Evolutionary conservation across 192 early-diverging fungal species (phyloP).

Genomic region (Coemansia reversa): DNA sequence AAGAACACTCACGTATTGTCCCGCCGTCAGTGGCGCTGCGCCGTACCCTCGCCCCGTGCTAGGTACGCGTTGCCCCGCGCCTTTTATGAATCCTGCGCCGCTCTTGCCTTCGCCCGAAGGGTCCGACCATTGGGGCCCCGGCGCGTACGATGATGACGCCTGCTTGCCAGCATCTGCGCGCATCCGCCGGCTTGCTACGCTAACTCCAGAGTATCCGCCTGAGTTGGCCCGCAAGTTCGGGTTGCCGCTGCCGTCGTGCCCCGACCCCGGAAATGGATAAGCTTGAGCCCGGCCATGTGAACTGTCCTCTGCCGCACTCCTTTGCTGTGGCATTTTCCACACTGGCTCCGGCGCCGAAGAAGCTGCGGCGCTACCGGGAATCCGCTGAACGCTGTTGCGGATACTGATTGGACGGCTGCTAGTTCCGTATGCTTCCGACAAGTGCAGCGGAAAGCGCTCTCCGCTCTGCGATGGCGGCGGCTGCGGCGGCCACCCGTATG

Average conservation of each 20-base stretch:
- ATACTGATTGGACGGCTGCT: slow-evolving; percentile 13
- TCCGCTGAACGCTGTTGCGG: not conserved
- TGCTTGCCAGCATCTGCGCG: slow-evolving; percentile 12
- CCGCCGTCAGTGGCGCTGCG: slow-evolving; percentile 13
- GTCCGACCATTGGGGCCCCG: slow-evolving; percentile 16
- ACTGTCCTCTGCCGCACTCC: slow-evolving; percentile 4
- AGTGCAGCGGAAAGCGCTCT: slow-evolving; percentile 14
- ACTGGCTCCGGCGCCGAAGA: slow-evolving; percentile 46
- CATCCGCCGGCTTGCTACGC: slow-evolving; percentile 9
- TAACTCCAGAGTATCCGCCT: not conserved
- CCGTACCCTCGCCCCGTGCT: not conserved
- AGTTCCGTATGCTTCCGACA: slow-evolving; percentile 7
- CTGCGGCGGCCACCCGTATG: slow-evolving; percentile 22
- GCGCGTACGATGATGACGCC: slow-evolving; percentile 21
- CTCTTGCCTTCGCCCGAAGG: not conserved
- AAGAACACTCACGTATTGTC: slow-evolving; percentile 16
- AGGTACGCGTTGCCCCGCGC: not conserved
- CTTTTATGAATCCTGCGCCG: not conserved
- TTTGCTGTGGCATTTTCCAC: slow-evolving; percentile 17
- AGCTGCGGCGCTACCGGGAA: slow-evolving; percentile 14
- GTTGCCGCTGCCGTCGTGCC: not conserved
- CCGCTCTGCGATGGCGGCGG: slow-evolving; percentile 1
- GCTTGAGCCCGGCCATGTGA: slow-evolving; percentile 3
- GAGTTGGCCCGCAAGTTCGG: not conserved
- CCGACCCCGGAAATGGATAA: not conserved